Percentiles rank a stretch among this genome's conserved stretches.
These are phyloP conservation scores for Leishmania martiniquensis DNA, from an alignment of 208 protist species.

Conservation along the genomic window DNA sequence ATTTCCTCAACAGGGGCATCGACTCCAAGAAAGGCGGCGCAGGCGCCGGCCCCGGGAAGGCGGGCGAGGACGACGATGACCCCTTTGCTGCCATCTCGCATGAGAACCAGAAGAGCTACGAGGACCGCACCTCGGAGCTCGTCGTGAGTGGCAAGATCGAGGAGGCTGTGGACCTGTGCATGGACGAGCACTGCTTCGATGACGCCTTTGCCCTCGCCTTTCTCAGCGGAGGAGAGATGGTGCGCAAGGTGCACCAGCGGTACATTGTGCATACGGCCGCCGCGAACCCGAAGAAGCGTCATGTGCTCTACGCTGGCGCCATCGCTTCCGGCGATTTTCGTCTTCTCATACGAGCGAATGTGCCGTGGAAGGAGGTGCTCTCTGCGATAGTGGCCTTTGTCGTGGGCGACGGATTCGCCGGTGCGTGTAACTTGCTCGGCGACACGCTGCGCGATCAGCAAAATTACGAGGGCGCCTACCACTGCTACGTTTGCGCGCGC, in stretches of 20 bases:
- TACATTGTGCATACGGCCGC: slow-evolving; percentile 48
- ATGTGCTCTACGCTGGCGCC: slow-evolving; percentile 70
- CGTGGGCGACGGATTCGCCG: slow-evolving; percentile 61
- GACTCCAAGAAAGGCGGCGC: neutral
- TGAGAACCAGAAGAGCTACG: slow-evolving; percentile 61
- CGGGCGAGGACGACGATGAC: slow-evolving; percentile 52
- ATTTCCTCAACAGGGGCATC: slow-evolving; percentile 42
- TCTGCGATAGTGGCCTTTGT: slow-evolving; percentile 72
- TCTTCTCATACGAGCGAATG: slow-evolving; percentile 39
- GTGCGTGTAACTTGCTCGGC: slow-evolving; percentile 68
- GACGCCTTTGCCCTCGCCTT: slow-evolving; percentile 83
- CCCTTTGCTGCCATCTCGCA: slow-evolving; percentile 68
- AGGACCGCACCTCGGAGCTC: slow-evolving; percentile 62
- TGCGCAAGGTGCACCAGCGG: slow-evolving; percentile 62
- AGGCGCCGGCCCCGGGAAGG: slow-evolving; percentile 8
- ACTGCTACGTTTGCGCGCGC: slow-evolving; percentile 76
- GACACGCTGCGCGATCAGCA: slow-evolving; percentile 42
- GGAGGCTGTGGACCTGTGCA: slow-evolving; percentile 78
- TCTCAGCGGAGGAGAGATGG: slow-evolving; percentile 60
- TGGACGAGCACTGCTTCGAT: slow-evolving; percentile 59
- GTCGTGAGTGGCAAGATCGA: slow-evolving; percentile 66
- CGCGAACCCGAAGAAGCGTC: slow-evolving; percentile 50
- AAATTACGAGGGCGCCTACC: slow-evolving; percentile 71
- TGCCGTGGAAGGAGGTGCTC: slow-evolving; percentile 84
- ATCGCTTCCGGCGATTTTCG: slow-evolving; percentile 72